Base-by-base conservation (phyloP, 768 basidiomycete genomes). In the Mycena metata region DNA sequence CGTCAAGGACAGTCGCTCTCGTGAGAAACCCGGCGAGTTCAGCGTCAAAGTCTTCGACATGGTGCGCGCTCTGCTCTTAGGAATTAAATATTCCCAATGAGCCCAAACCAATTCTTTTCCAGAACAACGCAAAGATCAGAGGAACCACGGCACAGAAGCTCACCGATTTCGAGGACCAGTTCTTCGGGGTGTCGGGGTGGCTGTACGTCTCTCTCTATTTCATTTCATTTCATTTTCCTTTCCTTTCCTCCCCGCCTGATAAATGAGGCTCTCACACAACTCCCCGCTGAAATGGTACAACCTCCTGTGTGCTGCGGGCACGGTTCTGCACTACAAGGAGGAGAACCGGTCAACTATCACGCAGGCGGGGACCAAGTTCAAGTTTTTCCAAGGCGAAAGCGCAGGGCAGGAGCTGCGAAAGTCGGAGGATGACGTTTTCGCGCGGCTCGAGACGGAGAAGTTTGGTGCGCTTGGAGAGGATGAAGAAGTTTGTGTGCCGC, bases 261-360 rank as follows among this genome's bases (percentile, higher is more conserved):
- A 41, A 45, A 42, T 45, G 42, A 42, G 39, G 56, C 56, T 43
- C 56, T 41, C 41, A 43, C 56, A 58, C 56, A 58, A 41, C 56
- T 69, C 67, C 50, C 60, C 67, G 46, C 56, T 69, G 51, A 69
- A 69, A 56, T 42, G 56, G 54, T 69, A 41, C 63, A 54, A 69
- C 45, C 43, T 69, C 36, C 45, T 69, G 36, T 54, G 54, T 9
- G 46, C 45, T 64, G 67, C 67, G 41, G 67, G 67, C 35, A 69
- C 67, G 46, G 67, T 69, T 24, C 54, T 54, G 60, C 67, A 69
- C 52, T 69, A 69, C 39, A 21, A 69, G 21, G 67, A 69, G 54
- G 56, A 54, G 36, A 54, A 55, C 54, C 64, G 64, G 36, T 50
- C 42, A 16, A 56, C 51, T 64, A 33, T 43, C 26, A 50, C 17